Percentiles rank a stretch among this genome's conserved stretches.
These are phyloP conservation scores for Boletus pseudo-olivaceus DNA, from an alignment of 768 basidiomycete genomes.

Conservation along the genomic window DNA sequence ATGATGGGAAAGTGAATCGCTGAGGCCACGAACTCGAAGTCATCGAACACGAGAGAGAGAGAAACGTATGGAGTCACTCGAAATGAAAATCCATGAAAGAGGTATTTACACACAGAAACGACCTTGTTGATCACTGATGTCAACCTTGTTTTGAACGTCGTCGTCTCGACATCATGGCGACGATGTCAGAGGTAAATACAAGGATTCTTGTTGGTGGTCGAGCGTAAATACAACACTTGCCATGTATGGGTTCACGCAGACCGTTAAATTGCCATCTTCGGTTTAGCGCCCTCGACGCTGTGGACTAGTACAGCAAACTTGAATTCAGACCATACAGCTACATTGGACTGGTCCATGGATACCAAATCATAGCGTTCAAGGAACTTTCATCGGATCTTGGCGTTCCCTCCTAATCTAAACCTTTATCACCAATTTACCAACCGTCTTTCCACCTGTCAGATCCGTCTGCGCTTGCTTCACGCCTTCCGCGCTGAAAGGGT, in stretches of 20 bases:
- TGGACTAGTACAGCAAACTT: too few relatives aligned
- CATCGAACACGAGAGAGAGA: constrained; percentile 17
- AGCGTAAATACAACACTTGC: constrained; percentile 25
- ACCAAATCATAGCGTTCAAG: background rate
- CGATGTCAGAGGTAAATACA: constrained; percentile 19
- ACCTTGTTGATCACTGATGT: constrained; percentile 14
- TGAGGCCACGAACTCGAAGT: constrained; percentile 23
- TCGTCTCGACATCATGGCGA: constrained; percentile 23
- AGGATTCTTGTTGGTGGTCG: constrained; percentile 16
- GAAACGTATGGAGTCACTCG: constrained; percentile 1
- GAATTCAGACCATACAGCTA: constrained; percentile 3
- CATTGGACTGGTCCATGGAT: background rate
- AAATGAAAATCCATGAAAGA: background rate
- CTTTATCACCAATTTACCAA: constrained; percentile 84
- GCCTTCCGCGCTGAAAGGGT: constrained; percentile 81
- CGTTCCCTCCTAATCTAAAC: constrained; percentile 28
- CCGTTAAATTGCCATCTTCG: background rate
- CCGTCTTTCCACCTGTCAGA: constrained; percentile 70
- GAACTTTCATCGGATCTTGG: background rate
- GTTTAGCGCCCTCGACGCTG: background rate
- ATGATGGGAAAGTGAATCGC: constrained; percentile 19
- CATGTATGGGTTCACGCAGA: background rate
- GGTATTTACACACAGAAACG: constrained; percentile 19
- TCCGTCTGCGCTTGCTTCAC: constrained; percentile 75
- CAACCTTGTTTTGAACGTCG: constrained; percentile 21